Percentiles rank a stretch among this genome's conserved stretches.
phyloP scores from a whole-genome alignment of 352 stramenopile genomes.

The Phytophthora aleatoria region DNA sequence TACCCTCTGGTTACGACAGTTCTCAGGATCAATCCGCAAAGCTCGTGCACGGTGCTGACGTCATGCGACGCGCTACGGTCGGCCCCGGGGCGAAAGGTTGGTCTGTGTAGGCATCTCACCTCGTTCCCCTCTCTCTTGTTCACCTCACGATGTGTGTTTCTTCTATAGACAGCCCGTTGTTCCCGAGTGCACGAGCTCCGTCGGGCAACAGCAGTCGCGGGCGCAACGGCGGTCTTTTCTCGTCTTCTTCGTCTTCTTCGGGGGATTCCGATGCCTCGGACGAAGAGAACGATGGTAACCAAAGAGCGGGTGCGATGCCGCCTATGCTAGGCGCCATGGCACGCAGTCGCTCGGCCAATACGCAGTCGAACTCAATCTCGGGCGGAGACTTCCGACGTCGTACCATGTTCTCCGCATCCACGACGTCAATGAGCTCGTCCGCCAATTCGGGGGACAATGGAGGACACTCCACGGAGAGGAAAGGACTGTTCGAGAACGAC shows the following conservation, averaged over 20 bases:
- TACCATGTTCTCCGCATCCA: conserved; percentile 48
- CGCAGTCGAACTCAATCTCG: conserved; percentile 27
- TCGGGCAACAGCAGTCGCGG: conserved; percentile 24
- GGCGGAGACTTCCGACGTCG: conserved; percentile 32
- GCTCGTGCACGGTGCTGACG: conserved; percentile 26
- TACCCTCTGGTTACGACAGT: conserved; percentile 6
- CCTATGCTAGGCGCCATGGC: conserved; percentile 14
- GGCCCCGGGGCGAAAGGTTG: conserved; percentile 27
- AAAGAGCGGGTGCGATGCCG: conserved; percentile 16
- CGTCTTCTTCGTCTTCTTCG: conserved; percentile 41
- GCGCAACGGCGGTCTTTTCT: conserved; percentile 46
- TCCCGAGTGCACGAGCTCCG: conserved; percentile 21
- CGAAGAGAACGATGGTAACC: conserved; percentile 16
- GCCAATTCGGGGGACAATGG: conserved; percentile 6
- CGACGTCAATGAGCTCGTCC: conserved; percentile 28
- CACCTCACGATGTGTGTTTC: background rate
- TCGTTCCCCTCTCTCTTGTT: conserved; percentile 3
- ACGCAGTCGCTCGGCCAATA: conserved; percentile 34
- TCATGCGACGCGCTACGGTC: conserved; percentile 38
- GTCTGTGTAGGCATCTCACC: background rate
- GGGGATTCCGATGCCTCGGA: conserved; percentile 32
- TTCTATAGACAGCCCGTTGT: conserved; percentile 21
- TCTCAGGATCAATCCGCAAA: conserved; percentile 26
- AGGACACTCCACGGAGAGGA: conserved; percentile 44
- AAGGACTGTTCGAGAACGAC: conserved; percentile 78